Evolutionary conservation across 257 asterid genomes (phyloP).

Genomic region (Forsythia suspensa): DNA sequence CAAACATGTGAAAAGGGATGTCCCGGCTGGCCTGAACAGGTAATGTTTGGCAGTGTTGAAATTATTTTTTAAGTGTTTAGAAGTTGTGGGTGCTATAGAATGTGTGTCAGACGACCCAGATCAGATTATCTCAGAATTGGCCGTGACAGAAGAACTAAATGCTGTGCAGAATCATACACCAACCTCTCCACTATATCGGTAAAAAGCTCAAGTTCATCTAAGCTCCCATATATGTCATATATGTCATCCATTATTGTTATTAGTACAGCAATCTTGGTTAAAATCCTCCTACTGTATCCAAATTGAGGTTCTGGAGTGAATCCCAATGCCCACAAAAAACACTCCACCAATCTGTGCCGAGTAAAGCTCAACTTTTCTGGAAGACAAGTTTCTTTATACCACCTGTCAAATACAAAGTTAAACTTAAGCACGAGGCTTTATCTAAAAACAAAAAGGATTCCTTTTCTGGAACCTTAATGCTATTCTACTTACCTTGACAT

Average conservation of each 20-base stretch:
- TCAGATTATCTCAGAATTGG: too few relatives aligned
- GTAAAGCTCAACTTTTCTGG: constrained; percentile 26
- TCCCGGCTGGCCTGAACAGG: too few relatives aligned
- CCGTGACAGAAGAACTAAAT: too few relatives aligned
- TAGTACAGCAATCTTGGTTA: constrained; percentile 9
- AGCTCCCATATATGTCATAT: constrained; percentile 29
- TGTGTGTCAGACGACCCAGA: too few relatives aligned
- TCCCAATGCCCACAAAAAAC: constrained; percentile 36
- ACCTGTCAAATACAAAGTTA: constrained; percentile 12
- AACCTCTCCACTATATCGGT: constrained; percentile 35
- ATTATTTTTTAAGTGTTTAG: too few relatives aligned
- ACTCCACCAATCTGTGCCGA: constrained; percentile 39
- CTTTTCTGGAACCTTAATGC: not conserved
- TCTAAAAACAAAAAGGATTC: not conserved
- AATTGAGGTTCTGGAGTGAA: constrained; percentile 26
- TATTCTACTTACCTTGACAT: constrained; percentile 23
- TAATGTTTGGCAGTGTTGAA: too few relatives aligned
- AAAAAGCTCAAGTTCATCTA: constrained; percentile 35
- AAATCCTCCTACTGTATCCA: constrained; percentile 12
- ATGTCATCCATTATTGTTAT: constrained; percentile 29
- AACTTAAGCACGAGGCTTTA: too few relatives aligned
- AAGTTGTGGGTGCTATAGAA: too few relatives aligned
- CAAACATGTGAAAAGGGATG: too few relatives aligned
- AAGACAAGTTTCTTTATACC: constrained; percentile 25
- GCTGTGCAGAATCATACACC: not conserved